Conservation (phyloP, 345 rosid species). For the Acer yangbiense region DNA sequence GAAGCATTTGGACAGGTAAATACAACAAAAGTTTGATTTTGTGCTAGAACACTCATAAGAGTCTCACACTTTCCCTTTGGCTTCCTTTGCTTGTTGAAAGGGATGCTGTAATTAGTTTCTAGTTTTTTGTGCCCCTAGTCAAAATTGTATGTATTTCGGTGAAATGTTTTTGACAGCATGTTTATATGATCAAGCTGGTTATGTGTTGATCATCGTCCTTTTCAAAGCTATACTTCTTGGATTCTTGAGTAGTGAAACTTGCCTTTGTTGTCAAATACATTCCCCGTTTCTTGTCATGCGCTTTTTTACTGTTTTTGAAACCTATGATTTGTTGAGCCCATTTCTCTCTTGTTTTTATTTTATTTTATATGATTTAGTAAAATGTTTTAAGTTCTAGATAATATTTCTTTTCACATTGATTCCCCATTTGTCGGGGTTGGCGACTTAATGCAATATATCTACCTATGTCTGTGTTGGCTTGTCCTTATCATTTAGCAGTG, state of each 20-base stretch:
- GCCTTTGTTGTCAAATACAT: too few relatives aligned
- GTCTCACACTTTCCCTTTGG: not conserved
- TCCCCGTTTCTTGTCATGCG: too few relatives aligned
- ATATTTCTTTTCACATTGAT: not conserved
- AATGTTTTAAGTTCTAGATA: too few relatives aligned
- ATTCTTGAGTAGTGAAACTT: too few relatives aligned
- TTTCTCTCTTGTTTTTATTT: too few relatives aligned
- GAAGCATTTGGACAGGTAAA: conserved; percentile 69
- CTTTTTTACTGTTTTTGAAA: too few relatives aligned
- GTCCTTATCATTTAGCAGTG: not conserved
- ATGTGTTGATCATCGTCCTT: not conserved
- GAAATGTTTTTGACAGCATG: not conserved
- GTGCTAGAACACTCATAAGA: not conserved
- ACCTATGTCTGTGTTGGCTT: not conserved
- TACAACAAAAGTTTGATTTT: not conserved
- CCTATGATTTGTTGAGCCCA: too few relatives aligned
- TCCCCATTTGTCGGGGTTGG: not conserved
- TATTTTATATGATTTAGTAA: too few relatives aligned
- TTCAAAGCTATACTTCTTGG: not conserved
- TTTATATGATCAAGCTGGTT: not conserved
- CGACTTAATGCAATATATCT: not conserved
- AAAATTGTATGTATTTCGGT: not conserved
- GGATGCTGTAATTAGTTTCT: not conserved
- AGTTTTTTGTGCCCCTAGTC: not conserved
- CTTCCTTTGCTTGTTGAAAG: not conserved